Percentiles rank a stretch among this genome's conserved stretches.
Conservation (phyloP, 2,329 filamentous ascomycete genomes). For the Diplodia scrobiculata region DNA sequence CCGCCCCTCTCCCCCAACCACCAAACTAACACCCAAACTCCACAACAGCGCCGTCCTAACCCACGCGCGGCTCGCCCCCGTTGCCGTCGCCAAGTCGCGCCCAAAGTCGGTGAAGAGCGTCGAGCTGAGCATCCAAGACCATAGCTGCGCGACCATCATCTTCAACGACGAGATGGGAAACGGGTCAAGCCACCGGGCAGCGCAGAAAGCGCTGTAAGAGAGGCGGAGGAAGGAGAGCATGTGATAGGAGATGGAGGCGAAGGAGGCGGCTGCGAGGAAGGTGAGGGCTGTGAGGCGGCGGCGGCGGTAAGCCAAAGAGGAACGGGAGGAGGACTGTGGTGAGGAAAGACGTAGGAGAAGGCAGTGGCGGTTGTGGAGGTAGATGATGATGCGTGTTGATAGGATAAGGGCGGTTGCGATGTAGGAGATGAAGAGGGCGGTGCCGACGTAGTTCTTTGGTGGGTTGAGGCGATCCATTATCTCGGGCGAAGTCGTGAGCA, state of each 20-base stretch:
- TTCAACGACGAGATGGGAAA: background rate
- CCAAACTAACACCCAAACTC: background rate
- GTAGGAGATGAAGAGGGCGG: conserved; percentile 39
- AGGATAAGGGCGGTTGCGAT: conserved; percentile 37
- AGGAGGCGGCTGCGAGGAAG: conserved; percentile 37
- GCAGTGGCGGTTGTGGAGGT: conserved; percentile 31
- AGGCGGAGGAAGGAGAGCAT: conserved; percentile 40
- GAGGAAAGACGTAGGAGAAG: background rate
- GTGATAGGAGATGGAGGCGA: conserved; percentile 38
- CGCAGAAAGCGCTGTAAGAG: conserved; percentile 31
- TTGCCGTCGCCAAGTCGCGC: background rate
- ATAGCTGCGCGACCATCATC: background rate
- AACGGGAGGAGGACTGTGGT: background rate
- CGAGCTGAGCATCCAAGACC: conserved; percentile 3
- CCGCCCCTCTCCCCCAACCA: background rate
- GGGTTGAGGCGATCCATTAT: conserved; percentile 33
- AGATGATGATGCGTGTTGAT: conserved; percentile 33
- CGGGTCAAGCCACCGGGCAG: too few species aligned
- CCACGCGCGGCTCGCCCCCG: background rate
- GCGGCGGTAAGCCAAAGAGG: background rate
- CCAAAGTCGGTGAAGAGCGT: conserved; percentile 7
- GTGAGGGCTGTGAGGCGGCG: conserved; percentile 37
- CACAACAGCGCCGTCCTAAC: background rate
- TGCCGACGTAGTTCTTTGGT: conserved; percentile 39
- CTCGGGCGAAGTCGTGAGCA: background rate